These are phyloP conservation scores for Penicillium hesseltinei DNA, from an alignment of 2,329 filamentous ascomycete genomes.

Conservation along the genomic window DNA sequence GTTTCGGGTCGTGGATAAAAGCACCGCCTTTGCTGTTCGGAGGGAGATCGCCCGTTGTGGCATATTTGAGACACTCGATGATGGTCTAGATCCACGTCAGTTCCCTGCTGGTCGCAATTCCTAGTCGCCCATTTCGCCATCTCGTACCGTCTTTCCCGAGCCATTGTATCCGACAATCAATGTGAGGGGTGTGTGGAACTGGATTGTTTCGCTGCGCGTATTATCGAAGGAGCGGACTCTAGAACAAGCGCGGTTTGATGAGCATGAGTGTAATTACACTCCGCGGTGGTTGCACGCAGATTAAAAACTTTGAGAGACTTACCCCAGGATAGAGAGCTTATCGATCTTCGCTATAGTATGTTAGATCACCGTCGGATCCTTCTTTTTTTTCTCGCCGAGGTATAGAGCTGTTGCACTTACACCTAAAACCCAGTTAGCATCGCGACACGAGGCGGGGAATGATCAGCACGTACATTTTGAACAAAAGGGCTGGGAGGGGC, in stretches of 20 bases:
- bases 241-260: constrained; percentile 3
- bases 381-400: neutral
- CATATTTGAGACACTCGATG: constrained; percentile 98
- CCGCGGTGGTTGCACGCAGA: neutral
- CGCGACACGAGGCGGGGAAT: constrained; percentile 1
- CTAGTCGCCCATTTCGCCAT: neutral
- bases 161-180: constrained; percentile 97
- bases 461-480: constrained; percentile 20
- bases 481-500: neutral
- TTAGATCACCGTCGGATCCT: constrained; percentile 3
- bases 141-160: constrained; percentile 78
- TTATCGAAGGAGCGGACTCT: constrained; percentile 84
- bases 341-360: constrained; percentile 70
- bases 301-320: constrained; percentile 12
- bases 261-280: neutral
- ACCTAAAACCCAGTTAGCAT: constrained; percentile 28
- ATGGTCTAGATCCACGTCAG: constrained; percentile 61
- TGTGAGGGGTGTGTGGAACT: constrained; percentile 86
- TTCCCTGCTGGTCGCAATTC: neutral
- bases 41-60: constrained; percentile 87
- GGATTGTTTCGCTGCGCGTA: constrained; percentile 70
- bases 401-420: constrained; percentile 25
- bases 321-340: constrained; percentile 81
- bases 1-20: constrained; percentile 96
- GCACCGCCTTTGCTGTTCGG: constrained; percentile 86